Conservation (phyloP, 1,284 basidiomycete species). For the Apiotrichum brassicae region DNA sequence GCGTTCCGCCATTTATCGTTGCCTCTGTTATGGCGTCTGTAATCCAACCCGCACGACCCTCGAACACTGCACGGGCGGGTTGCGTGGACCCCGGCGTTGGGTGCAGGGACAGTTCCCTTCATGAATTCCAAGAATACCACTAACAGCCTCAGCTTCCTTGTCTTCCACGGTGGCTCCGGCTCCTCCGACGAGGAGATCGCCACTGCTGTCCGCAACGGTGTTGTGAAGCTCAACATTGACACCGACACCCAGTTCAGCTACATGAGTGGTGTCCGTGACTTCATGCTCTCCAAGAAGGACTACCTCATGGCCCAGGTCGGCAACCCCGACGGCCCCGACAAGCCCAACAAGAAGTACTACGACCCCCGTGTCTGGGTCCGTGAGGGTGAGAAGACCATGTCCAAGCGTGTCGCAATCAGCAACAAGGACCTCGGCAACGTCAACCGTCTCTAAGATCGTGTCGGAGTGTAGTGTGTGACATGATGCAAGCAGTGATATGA, state of each 20-base stretch:
- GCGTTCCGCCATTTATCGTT: no score
- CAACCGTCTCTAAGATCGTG: constrained; percentile 32
- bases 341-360: constrained; percentile 96
- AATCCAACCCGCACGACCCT: no score
- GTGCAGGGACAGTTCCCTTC: no score
- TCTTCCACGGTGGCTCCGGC: constrained; percentile 99
- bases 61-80: no score
- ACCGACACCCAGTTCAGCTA: constrained; percentile 65
- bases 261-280: constrained; percentile 94
- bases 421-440: constrained; percentile 83
- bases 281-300: constrained; percentile 71
- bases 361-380: constrained; percentile 97
- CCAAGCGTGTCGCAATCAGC: constrained; percentile 81
- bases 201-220: constrained; percentile 85
- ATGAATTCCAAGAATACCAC: no score
- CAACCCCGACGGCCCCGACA: constrained; percentile 87
- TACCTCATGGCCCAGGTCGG: constrained; percentile 85
- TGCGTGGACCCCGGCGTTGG: no score
- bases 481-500: no score
- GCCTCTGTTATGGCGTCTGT: no score
- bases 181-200: constrained; percentile 94
- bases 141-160: constrained; percentile 84
- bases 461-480: neutral
- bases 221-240: constrained; percentile 96
- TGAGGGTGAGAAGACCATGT: constrained; percentile 94